Evolutionary conservation across 768 basidiomycete species (phyloP), one percentile per base, ranked within the genome.

Genomic region (Bullera alba): DNA sequence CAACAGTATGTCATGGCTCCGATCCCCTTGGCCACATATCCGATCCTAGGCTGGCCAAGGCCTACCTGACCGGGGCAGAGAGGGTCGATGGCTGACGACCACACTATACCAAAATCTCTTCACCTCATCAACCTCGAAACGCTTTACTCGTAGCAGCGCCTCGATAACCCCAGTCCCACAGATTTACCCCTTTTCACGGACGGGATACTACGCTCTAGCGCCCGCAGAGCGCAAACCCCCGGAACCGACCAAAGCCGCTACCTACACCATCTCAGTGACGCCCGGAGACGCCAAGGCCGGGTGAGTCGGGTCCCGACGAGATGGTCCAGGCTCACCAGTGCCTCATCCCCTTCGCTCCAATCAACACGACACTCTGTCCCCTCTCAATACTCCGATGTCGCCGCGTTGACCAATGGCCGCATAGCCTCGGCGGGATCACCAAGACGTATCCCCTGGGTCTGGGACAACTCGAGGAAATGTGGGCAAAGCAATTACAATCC

Each of bases 161-260:
- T 47, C 50, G 23, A 61, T 68, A 39, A 63, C 65, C 1, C 52
- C 63, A 4, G 27, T 57, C 1, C 63, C 60, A 10, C 60, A 62
- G 41, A 38, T 68, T 19, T 65, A 63, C 47, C 66, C 66, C 12
- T 65, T 68, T 38, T 68, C 66, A 2, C 39, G 66, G 2, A 56
- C 63, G 12, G 63, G 63, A 2, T 68, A 68, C 36, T 63, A 63
- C 37, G 66, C 61, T 29, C 38, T 54, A 6, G 19, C 45, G n/a
- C 56, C 60, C 10, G 47, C 54, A 32, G 39, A 41, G 3, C 39
- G 19, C 4, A 46, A 46, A 21, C 36, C 43, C 8, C 28, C 37
- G 2, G 36, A 53, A 3, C 19, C 23, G 15, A 35, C 41, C 8
- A 50, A 52, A 41, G 47, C 46, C 17, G 29, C 42, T 10, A 29